phyloP scores from a whole-genome alignment of 208 protist genomes.

The Sergeia podlipaevii region DNA sequence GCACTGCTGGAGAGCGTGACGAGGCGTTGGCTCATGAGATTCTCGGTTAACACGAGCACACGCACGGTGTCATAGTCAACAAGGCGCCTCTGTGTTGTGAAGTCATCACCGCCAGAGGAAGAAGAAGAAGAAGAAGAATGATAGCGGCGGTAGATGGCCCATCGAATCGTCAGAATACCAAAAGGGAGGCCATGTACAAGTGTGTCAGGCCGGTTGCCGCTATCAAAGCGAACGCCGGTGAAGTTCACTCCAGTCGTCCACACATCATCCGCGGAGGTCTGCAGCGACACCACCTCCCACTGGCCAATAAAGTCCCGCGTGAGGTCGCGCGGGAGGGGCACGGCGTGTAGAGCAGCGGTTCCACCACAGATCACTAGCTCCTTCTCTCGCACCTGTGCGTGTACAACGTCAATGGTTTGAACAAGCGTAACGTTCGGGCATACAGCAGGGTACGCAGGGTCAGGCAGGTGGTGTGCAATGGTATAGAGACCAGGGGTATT shows the following conservation, averaged over 20 bases:
- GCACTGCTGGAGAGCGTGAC: conserved; percentile 69
- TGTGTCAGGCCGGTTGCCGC: conserved; percentile 33
- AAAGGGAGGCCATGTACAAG: conserved; percentile 76
- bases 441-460: conserved; percentile 56
- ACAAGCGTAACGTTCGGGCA: conserved; percentile 57
- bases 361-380: conserved; percentile 72
- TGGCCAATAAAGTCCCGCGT: conserved; percentile 52
- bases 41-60: conserved; percentile 78
- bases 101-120: conserved; percentile 2
- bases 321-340: conserved; percentile 65
- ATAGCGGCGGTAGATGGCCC: conserved; percentile 57
- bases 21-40: conserved; percentile 48
- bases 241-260: conserved; percentile 53
- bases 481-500: conserved; percentile 72
- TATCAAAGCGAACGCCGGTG: conserved; percentile 60
- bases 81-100: conserved; percentile 18
- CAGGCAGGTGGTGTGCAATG: conserved; percentile 43
- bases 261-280: conserved; percentile 47
- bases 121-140: too few species aligned
- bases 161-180: conserved; percentile 80
- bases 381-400: conserved; percentile 55
- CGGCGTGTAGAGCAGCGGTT: conserved; percentile 48
- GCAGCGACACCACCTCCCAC: conserved; percentile 83
- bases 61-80: conserved; percentile 76
- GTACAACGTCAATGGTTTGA: conserved; percentile 71